These are phyloP conservation scores for Scheffersomyces segobiensis DNA, from an alignment of 1,139 yeast genomes.

Conservation along the genomic window DNA sequence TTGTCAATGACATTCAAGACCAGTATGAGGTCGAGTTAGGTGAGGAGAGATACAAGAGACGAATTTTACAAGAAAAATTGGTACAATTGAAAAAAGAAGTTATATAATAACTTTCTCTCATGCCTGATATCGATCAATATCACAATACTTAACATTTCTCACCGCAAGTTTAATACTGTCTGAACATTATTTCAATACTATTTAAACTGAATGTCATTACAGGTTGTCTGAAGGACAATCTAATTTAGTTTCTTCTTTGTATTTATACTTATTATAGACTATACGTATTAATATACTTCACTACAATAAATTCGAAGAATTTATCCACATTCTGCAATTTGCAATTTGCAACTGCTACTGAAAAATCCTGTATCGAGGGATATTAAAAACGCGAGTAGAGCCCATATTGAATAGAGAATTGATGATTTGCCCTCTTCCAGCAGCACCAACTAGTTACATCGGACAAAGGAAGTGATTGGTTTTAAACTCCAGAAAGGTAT, in stretches of 20 bases:
- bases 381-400: not conserved
- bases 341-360: not conserved
- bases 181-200: not conserved
- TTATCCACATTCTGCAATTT: not conserved
- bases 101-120: not conserved
- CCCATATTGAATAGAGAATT: not conserved
- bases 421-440: not conserved
- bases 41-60: conserved; percentile 56
- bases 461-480: not conserved
- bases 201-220: too few relatives aligned
- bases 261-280: not conserved
- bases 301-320: not conserved
- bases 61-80: conserved; percentile 46
- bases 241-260: not conserved
- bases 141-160: not conserved
- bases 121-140: not conserved
- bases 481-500: too few relatives aligned
- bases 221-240: not conserved
- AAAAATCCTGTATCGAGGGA: not conserved
- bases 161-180: not conserved
- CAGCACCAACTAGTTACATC: not conserved
- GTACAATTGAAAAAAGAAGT: conserved; percentile 6
- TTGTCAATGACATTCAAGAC: conserved; percentile 62
- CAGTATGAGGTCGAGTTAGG: conserved; percentile 60
- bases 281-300: not conserved